These are phyloP conservation scores for Raddia guianensis DNA, from an alignment of 176 grass and related monocot species.

Conservation along the genomic window DNA sequence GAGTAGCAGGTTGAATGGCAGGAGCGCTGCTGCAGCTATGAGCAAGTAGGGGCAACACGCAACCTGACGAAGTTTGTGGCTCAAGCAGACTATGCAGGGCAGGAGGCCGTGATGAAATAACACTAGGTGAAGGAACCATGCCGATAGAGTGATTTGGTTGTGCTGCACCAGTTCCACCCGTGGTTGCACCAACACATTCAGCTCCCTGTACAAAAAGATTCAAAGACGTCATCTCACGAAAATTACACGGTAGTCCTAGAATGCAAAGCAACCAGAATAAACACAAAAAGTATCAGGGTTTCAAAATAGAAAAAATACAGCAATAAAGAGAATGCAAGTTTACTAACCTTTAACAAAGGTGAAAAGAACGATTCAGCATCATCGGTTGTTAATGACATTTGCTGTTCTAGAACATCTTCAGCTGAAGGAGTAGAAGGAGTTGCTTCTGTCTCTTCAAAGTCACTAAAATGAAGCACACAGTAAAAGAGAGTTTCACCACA, in stretches of 20 bases:
- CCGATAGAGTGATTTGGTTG: constrained; percentile 25
- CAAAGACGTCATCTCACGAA: not conserved
- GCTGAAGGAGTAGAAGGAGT: constrained; percentile 41
- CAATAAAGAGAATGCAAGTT: not conserved
- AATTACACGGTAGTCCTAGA: constrained; percentile 1
- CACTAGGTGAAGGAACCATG: constrained; percentile 39
- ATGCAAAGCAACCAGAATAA: constrained; percentile 11
- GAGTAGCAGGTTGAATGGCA: constrained; percentile 31
- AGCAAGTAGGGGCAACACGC: constrained; percentile 36
- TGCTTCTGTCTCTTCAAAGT: constrained; percentile 57
- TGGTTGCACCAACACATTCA: constrained; percentile 31
- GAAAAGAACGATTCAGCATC: constrained; percentile 23
- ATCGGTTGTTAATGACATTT: constrained; percentile 12
- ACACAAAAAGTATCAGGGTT: not conserved
- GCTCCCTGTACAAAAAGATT: constrained; percentile 47
- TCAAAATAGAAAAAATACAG: not conserved
- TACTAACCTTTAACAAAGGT: constrained; percentile 40
- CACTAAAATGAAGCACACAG: constrained; percentile 43
- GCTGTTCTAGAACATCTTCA: constrained; percentile 48
- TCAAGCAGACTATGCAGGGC: constrained; percentile 26
- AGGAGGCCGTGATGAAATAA: constrained; percentile 33
- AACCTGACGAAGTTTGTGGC: constrained; percentile 43
- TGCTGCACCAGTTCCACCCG: constrained; percentile 17
- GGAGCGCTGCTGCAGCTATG: constrained; percentile 40
- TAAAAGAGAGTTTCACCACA: constrained; percentile 20